Base-by-base conservation (phyloP, 495 filamentous ascomycete species). In the Cairneyella variabilis region DNA sequence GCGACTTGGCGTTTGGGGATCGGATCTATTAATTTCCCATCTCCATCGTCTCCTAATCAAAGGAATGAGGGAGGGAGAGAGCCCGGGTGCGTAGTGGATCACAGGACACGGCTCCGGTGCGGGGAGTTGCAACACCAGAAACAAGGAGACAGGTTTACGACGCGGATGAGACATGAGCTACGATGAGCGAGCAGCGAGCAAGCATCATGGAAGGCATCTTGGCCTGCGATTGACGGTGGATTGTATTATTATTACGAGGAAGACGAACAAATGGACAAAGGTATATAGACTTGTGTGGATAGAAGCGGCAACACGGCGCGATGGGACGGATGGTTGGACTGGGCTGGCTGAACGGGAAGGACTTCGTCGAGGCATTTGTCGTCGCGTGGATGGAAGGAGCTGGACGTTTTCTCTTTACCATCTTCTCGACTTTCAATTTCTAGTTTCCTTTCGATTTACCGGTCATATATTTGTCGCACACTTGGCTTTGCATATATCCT, bases 1-100 rank as follows among this genome's bases (percentile, higher is more conserved):
- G 69, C n/a, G 55, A 69, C 3, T 62, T 74, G 30, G 58, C 69
- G 14, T 69, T 71, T 43, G 69, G 69, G 3, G 70, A 73, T 36
- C 60, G 73, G 30, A 63, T 75, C 17, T 76, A 71, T 57, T 75
- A 62, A 62, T 30, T 8, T 28, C 26, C 7, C 7, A 40, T 28
- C 11, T 42, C 16, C 45, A 18, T 12, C 4, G n/a, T n/a, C 18
- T n/a, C n/a, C n/a, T n/a, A n/a, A n/a, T n/a, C n/a, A n/a, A n/a
- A n/a, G 12, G n/a, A 10, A 38, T 5, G 20, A 17, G 37, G 3
- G 55, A 8, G 22, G 28, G 52, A 26, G 50, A 50, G 57, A 54
- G 54, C 47, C 48, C 56, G 47, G 53, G 54, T 48, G 49, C 32
- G 51, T 48, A 45, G 50, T 51, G 53, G 32, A 37, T 55, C 38